Percentiles rank a stretch among this genome's conserved stretches.
These are phyloP conservation scores for Penicilliopsis zonata DNA, from an alignment of 495 filamentous ascomycete species.

Conservation along the genomic window DNA sequence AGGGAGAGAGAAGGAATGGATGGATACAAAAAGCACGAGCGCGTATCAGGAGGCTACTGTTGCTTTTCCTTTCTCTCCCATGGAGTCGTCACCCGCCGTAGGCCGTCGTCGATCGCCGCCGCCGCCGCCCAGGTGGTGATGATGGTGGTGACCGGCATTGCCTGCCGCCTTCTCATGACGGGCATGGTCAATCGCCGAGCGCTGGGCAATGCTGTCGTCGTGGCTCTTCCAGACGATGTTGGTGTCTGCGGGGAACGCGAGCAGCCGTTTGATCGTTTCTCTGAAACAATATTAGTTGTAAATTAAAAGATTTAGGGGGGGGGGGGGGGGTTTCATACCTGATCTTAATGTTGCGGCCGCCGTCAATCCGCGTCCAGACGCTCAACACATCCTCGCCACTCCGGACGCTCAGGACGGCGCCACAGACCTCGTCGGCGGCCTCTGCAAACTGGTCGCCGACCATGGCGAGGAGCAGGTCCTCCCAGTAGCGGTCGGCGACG, in stretches of 20 bases:
- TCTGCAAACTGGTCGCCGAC: conserved; percentile 93
- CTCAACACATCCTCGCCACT: conserved; percentile 95
- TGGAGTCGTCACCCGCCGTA: conserved; percentile 32
- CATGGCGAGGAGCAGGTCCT: conserved; percentile 83
- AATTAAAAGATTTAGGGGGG: conserved; percentile 3
- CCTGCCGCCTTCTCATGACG: conserved; percentile 60
- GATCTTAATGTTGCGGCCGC: conserved; percentile 91
- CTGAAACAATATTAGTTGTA: conserved; percentile 34
- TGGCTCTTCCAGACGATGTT: conserved; percentile 92
- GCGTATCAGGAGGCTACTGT: conserved; percentile 22
- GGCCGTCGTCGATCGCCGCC: conserved; percentile 33
- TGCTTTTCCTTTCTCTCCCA: conserved; percentile 31
- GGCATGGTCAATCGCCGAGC: conserved; percentile 69
- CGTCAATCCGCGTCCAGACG: conserved; percentile 90
- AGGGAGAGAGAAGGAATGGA: too few relatives aligned
- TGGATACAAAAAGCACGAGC: conserved; percentile 12
- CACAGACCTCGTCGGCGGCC: conserved; percentile 88
- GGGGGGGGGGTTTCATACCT: conserved; percentile 43
- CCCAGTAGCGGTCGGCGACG: conserved; percentile 93
- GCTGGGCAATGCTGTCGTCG: conserved; percentile 68
- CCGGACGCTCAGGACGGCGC: conserved; percentile 83
- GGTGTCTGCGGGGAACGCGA: conserved; percentile 76
- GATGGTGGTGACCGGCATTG: conserved; percentile 30
- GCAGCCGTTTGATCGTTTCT: conserved; percentile 83
- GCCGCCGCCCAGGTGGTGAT: too few relatives aligned